Base-by-base conservation (phyloP, 208 protist species). In the Acanthamoeba royreba region DNA sequence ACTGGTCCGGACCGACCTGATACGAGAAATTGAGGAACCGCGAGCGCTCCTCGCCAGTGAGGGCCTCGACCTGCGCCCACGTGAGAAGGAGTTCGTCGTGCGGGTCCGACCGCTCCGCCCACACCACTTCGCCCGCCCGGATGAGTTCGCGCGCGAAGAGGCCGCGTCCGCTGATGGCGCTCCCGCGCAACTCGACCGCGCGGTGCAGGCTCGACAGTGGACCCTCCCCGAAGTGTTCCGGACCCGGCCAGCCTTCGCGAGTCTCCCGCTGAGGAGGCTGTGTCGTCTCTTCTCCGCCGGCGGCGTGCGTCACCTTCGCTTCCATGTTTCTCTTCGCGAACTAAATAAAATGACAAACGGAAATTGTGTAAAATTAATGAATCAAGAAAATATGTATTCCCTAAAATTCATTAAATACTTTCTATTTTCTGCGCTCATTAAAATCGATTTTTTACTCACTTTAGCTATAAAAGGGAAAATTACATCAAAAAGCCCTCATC, bases 21-120 rank as follows among this genome's bases (percentile, higher is more conserved):
- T 90, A 90, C 38, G 52, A 1, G 55, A 90, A 90, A 35, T 90
- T 90, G 31, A 90, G 33, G 55, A 90, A 90, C 1, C 47, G 83
- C 0, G 28, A 45, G 55, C 55, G 55, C 7, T 90, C 83, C 33
- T 90, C 83, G 55, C 55, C 52, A 49, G 52, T 90, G 52, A 90
- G 55, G 15, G 19, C 8, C 22, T 90, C 52, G 13, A 90, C 52
- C 49, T 90, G 83, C 2, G 31, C 9, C 83, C 83, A 90, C 43
- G 83, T 45, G 33, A 90, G 55, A 15, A 90, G 31, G 33, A 61
- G 49, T 28, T 90, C 83, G 40, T 72, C 55, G 47, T 90, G 52
- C 38, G 83, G 52, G 15, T 46, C 72, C 47, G 83, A 61, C 47
- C 83, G 47, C 83, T 90, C 83, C 38, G 47, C 83, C 83, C 83